These are phyloP conservation scores for Herpetomonas tarakana DNA, from an alignment of 208 protist genomes.

Conservation along the genomic window DNA sequence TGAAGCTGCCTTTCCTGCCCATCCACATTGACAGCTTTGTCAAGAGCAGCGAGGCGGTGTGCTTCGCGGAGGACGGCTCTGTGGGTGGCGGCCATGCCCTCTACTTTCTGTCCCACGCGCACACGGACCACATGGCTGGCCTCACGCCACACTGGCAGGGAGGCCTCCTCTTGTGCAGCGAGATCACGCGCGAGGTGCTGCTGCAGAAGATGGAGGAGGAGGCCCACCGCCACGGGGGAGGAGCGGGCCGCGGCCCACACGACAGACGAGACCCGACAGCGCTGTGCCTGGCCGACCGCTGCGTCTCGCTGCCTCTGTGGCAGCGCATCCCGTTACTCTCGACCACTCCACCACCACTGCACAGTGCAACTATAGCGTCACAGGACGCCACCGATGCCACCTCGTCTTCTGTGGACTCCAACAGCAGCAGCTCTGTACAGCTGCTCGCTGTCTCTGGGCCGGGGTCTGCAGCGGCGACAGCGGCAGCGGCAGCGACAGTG, in stretches of 20 bases:
- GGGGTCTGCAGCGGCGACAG: not conserved
- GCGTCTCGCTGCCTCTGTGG: constrained; percentile 33
- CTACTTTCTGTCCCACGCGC: constrained; percentile 83
- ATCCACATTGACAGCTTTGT: constrained; percentile 58
- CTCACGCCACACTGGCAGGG: constrained; percentile 45
- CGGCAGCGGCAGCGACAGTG: constrained; percentile 9
- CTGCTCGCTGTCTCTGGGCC: no score
- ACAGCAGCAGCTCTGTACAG: not conserved
- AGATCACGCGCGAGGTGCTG: constrained; percentile 54
- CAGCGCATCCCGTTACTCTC: constrained; percentile 22
- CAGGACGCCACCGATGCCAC: not conserved
- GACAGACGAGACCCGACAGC: not conserved
- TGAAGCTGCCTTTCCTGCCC: constrained; percentile 51
- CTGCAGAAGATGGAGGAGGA: constrained; percentile 31
- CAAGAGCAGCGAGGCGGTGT: not conserved
- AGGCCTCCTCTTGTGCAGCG: constrained; percentile 57
- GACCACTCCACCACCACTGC: not conserved
- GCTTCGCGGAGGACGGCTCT: not conserved
- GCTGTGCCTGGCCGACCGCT: constrained; percentile 15
- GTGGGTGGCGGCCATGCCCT: not conserved
- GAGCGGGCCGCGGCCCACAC: not conserved
- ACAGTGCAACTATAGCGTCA: not conserved
- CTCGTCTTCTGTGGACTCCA: not conserved
- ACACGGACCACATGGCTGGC: constrained; percentile 87
- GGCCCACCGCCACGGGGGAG: not conserved